Conservation (phyloP, 2,329 filamentous ascomycete genomes). For the Epichloe typhina region DNA sequence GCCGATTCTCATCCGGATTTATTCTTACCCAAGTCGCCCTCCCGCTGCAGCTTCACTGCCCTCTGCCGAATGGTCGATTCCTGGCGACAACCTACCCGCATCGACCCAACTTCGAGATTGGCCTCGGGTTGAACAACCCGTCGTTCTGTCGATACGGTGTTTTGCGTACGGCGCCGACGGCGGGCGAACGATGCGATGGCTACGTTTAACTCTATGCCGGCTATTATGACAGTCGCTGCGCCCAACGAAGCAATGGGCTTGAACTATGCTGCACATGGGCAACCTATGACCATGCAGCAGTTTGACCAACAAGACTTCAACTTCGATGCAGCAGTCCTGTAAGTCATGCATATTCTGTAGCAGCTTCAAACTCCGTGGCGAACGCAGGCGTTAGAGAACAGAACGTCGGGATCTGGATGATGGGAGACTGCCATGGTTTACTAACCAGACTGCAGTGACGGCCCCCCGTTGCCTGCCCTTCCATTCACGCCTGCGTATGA, state of each 20-base stretch:
- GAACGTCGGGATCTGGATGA: neutral
- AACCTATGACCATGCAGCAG: conserved; percentile 32
- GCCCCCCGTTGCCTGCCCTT: conserved; percentile 20
- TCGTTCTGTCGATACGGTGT: conserved; percentile 3
- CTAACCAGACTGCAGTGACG: conserved; percentile 16
- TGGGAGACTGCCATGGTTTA: neutral
- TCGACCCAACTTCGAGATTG: neutral
- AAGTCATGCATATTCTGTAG: conserved; percentile 16
- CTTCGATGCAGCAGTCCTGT: conserved; percentile 47
- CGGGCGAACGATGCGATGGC: conserved; percentile 39
- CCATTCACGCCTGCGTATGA: conserved; percentile 49
- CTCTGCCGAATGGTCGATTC: neutral
- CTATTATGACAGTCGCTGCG: conserved; percentile 33
- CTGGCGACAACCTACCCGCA: neutral
- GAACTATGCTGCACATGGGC: conserved; percentile 23
- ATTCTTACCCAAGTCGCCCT: neutral
- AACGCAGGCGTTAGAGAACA: neutral
- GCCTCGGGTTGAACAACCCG: neutral
- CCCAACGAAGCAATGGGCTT: conserved; percentile 33
- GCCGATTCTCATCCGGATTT: neutral
- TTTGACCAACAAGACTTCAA: conserved; percentile 38
- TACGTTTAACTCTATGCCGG: conserved; percentile 43
- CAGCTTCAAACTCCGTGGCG: too few relatives aligned
- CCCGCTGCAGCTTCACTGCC: neutral
- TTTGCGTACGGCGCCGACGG: conserved; percentile 16